These are phyloP conservation scores for Aspergillus bridgeri DNA, from an alignment of 495 filamentous ascomycete species.

Conservation along the genomic window DNA sequence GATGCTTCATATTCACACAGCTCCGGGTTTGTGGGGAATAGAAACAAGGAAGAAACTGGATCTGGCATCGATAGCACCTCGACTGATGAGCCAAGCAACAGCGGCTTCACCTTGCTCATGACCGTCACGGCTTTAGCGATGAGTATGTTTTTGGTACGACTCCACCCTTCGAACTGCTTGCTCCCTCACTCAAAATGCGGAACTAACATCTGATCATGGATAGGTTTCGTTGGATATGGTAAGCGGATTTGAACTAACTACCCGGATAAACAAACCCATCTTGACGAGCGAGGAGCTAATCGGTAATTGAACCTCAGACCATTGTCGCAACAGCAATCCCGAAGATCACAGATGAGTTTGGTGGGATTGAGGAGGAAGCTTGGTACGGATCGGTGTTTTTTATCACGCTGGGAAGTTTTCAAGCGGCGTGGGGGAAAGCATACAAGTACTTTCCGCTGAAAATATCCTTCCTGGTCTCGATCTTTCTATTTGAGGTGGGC, in stretches of 20 bases:
- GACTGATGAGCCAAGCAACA: too few relatives aligned
- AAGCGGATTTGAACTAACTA: too few relatives aligned
- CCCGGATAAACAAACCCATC: background rate
- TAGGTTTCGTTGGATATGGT: background rate
- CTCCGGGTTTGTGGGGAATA: too few relatives aligned
- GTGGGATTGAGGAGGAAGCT: conserved; percentile 39
- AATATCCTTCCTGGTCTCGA: conserved; percentile 34
- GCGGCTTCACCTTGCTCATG: too few relatives aligned
- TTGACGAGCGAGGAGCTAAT: too few relatives aligned
- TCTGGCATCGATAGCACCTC: too few relatives aligned
- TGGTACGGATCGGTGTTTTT: conserved; percentile 49
- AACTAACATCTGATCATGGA: background rate
- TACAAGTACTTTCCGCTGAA: conserved; percentile 39
- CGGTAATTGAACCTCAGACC: background rate
- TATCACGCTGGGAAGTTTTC: conserved; percentile 40
- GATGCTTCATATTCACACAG: too few relatives aligned
- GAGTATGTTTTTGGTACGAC: background rate
- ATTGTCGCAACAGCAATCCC: conserved; percentile 32
- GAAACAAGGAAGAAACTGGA: too few relatives aligned
- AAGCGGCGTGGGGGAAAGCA: conserved; percentile 45
- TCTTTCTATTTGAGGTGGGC: conserved; percentile 41
- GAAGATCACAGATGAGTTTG: conserved; percentile 39
- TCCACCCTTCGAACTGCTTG: too few relatives aligned
- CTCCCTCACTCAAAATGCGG: too few relatives aligned
- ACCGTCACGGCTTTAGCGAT: background rate